A percentile compares a stretch with the other conserved stretches of the same genome.
Conservation (phyloP, 2,329 filamentous ascomycete genomes). For the Fusarium sp. region DNA sequence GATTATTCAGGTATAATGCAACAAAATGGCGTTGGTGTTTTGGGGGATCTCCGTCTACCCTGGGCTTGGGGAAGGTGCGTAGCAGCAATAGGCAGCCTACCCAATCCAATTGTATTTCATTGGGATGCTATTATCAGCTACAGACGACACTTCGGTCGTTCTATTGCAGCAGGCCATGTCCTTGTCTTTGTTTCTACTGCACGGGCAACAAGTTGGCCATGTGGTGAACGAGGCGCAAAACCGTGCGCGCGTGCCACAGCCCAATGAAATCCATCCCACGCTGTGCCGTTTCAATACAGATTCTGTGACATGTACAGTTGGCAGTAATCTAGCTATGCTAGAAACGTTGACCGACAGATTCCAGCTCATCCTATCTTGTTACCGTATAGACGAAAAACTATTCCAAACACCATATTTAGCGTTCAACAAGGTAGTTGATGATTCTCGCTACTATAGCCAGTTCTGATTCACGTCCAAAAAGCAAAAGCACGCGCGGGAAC, state of each 20-base stretch:
- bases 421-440: conserved; percentile 1
- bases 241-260: conserved; percentile 18
- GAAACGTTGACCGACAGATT: conserved; percentile 16
- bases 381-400: not conserved
- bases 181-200: conserved; percentile 3
- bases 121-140: not conserved
- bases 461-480: conserved; percentile 22
- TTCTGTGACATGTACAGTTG: conserved; percentile 9
- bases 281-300: conserved; percentile 25
- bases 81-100: not conserved
- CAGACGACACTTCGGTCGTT: not conserved
- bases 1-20: not conserved
- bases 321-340: not conserved
- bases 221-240: conserved; percentile 11
- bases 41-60: conserved; percentile 2
- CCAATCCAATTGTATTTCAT: not conserved
- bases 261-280: conserved; percentile 15
- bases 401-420: not conserved
- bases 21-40: conserved; percentile 15
- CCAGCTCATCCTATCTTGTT: not conserved
- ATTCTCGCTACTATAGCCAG: conserved; percentile 3
- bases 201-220: conserved; percentile 5
- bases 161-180: conserved; percentile 1
- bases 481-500: conserved; percentile 32
- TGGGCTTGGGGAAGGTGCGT: not conserved